Evolutionary conservation across 116 monocot species (phyloP), one percentile per base, ranked within the genome.

Genomic region (Papilionanthe hybrid): DNA sequence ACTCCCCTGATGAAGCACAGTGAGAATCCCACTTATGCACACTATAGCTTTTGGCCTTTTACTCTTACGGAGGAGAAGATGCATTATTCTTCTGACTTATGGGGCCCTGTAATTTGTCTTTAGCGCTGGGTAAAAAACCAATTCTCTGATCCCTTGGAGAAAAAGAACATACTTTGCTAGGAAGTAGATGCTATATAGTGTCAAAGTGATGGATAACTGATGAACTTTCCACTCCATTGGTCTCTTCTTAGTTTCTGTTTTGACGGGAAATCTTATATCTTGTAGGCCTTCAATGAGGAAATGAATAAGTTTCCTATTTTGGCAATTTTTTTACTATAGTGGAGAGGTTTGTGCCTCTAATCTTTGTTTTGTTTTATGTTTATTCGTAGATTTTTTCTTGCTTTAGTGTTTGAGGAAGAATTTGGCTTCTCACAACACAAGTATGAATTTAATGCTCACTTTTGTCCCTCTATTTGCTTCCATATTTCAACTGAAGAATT

Each of bases 271-370:
- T 74, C 42, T 69, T 48, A 19, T 73, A 27, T 80, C 67, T 72
- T 89, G 84, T 78, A 78, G 84, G 82, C 73, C 72, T 80, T 81
- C 45, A 72, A 84, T 80, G 79, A 80, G 84, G 86, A 87, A 85
- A 80, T 77, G 65, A 30, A 80, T 22, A 30, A 68, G 78, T 85
- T 85, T 77, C 85, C 75, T 41, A 57, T 83, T 83, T 63, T 75
- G 81, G 88, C 18, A 73, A 75, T 2, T 1, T 49, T 75, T 12
- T 81, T 23, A 27, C 44, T 65, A 13, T 15, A 25, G 49, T 28
- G 1, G 45, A 19, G 12, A 27, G 75, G 49, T 75, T 17, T 75
- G 49, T 75, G 25, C 58, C 44, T 18, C 75, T 20, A 20, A 75
- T 20, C 68, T 30, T 47, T 22, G 22, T 13, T 55, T 49, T 79